phyloP scores from a whole-genome alignment of 805 yeast species.

The Candida methanosorbosa region DNA sequence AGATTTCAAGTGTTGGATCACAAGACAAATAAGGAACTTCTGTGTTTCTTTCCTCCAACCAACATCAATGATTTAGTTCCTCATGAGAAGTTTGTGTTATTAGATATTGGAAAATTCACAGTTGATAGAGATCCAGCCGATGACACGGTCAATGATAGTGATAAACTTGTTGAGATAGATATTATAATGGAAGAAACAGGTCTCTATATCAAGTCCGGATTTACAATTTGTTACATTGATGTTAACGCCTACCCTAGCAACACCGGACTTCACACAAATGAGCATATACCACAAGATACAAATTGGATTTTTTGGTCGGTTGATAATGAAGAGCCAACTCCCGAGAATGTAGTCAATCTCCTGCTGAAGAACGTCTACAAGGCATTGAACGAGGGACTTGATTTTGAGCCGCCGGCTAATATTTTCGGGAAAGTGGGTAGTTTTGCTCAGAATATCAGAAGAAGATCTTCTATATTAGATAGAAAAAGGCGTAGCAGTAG shows the following conservation, averaged over 20 bases:
- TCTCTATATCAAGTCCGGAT: constrained; percentile 41
- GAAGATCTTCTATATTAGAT: constrained; percentile 3
- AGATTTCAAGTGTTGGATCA: constrained; percentile 36
- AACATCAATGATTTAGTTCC: constrained; percentile 53
- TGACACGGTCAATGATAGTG: background rate
- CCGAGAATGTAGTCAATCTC: constrained; percentile 31
- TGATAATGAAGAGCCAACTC: constrained; percentile 22
- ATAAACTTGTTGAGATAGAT: constrained; percentile 28
- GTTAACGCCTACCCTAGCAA: constrained; percentile 20
- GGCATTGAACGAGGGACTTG: constrained; percentile 27
- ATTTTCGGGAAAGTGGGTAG: constrained; percentile 19
- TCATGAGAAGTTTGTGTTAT: constrained; percentile 36
- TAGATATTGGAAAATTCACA: constrained; percentile 42
- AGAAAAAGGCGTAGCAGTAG: constrained; percentile 4
- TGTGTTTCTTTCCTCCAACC: constrained; percentile 46
- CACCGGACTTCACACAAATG: background rate
- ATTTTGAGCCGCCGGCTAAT: constrained; percentile 10
- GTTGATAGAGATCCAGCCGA: constrained; percentile 10
- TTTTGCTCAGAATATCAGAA: constrained; percentile 14
- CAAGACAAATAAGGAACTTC: constrained; percentile 19
- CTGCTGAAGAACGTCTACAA: constrained; percentile 39
- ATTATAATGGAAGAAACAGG: constrained; percentile 52
- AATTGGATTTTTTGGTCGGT: constrained; percentile 25
- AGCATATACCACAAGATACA: constrained; percentile 2
- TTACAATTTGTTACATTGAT: constrained; percentile 29